These are phyloP conservation scores for Schizonepeta tenuifolia DNA, from an alignment of 257 asterid species.

Conservation along the genomic window DNA sequence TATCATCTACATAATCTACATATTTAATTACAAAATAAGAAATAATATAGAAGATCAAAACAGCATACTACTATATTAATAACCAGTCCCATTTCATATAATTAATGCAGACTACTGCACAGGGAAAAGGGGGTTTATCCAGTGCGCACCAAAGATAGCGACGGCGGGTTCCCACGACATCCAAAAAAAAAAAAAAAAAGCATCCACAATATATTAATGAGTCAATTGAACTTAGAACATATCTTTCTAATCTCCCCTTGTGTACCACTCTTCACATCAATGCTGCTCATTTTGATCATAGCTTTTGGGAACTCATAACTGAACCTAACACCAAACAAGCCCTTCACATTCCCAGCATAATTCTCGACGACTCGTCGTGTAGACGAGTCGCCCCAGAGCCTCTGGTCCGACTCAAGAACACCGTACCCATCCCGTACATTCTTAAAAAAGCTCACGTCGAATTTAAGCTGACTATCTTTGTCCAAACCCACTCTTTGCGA, in stretches of 20 bases:
- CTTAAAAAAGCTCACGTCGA: conserved; percentile 71
- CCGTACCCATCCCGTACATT: conserved; percentile 65
- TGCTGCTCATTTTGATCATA: conserved; percentile 72
- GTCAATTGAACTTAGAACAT: conserved; percentile 57
- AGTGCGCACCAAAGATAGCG: too few species aligned
- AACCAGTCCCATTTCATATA: too few species aligned
- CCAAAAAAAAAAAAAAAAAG: too few species aligned
- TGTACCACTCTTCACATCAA: conserved; percentile 60
- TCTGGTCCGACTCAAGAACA: conserved; percentile 76
- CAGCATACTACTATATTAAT: too few species aligned
- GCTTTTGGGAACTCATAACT: conserved; percentile 61
- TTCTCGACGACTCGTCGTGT: conserved; percentile 58
- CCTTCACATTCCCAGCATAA: conserved; percentile 60
- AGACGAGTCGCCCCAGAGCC: conserved; percentile 62
- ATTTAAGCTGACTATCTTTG: conserved; percentile 50
- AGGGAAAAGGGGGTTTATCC: too few species aligned
- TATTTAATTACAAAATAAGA: too few species aligned
- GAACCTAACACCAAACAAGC: conserved; percentile 66
- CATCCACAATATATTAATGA: too few species aligned
- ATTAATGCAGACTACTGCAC: too few species aligned
- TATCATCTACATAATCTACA: too few species aligned
- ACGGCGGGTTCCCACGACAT: too few species aligned
- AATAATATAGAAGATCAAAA: too few species aligned
- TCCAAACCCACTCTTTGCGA: conserved; percentile 58
- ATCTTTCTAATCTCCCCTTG: conserved; percentile 70